Percentiles rank a stretch among this genome's conserved stretches.
phyloP scores from a whole-genome alignment of 2,329 filamentous ascomycete species.

The Colletotrichum liaoningense region DNA sequence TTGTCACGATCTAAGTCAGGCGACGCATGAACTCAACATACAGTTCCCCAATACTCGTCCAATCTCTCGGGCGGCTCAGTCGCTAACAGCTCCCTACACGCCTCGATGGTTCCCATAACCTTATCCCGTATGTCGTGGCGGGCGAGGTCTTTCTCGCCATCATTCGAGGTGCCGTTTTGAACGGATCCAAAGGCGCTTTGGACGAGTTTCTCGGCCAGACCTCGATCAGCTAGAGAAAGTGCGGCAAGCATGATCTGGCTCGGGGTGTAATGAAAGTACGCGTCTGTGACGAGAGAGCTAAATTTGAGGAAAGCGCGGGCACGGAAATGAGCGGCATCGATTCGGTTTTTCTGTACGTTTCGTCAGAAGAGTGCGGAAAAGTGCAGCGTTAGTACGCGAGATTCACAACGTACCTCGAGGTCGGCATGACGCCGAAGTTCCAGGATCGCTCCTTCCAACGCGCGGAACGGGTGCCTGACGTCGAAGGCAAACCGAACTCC shows the following conservation, averaged over 20 bases:
- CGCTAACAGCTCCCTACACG: constrained; percentile 66
- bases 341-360: constrained; percentile 50
- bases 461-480: constrained; percentile 89
- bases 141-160: constrained; percentile 38
- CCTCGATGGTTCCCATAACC: constrained; percentile 59
- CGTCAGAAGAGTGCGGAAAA: neutral
- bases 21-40: constrained; percentile 39
- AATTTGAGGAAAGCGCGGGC: constrained; percentile 81
- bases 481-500: constrained; percentile 94
- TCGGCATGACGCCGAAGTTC: constrained; percentile 78
- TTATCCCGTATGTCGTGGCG: constrained; percentile 53
- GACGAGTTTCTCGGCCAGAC: constrained; percentile 64
- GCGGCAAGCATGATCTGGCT: constrained; percentile 93
- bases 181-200: constrained; percentile 46
- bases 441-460: constrained; percentile 86
- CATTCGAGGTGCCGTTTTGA: constrained; percentile 6
- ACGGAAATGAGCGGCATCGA: constrained; percentile 74
- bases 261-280: constrained; percentile 96
- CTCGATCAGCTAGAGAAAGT: constrained; percentile 78
- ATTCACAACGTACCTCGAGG: constrained; percentile 59
- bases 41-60: constrained; percentile 64
- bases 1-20: neutral
- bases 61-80: constrained; percentile 68
- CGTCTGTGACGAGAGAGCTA: constrained; percentile 88
- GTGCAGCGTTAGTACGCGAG: neutral